Evolutionary conservation across 305 asterid species (phyloP), one percentile per base, ranked within the genome.

Genomic region (Fraxinus floribunda): DNA sequence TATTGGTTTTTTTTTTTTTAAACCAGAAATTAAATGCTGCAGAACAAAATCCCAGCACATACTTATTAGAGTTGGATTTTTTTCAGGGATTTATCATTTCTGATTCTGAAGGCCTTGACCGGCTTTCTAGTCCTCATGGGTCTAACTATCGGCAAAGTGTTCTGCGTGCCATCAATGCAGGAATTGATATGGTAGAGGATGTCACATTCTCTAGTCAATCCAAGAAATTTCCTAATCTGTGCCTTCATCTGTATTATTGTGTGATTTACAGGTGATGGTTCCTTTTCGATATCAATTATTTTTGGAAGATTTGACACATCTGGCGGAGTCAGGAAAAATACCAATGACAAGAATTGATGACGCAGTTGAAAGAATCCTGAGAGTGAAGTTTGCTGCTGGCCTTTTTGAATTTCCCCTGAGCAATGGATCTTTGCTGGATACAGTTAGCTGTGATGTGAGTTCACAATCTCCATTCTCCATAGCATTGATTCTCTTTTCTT

Each of bases 371-470:
- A 90, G 99, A 83, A 93, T 95, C 62, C 91, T 95, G 79, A 89
- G 99, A 85, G 97, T 94, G 75, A 95, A 95, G 88, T 94, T 95
- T 80, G 91, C 87, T 72, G 85, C 97, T 68, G 98, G 98, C 86
- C 90, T 93, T 75, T 95, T 95, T 81, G 99, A 95, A 83, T 89
- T 89, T 82, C 97, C 97, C 44, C 68, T 92, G 74, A 88, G 91
- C 46, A 93, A 94, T 80, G 85, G 86, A 84, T 90, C 92, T 11
- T 83, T 94, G 83, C 84, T 92, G 86, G 89, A 77, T 81, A 87
- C 74, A 30, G 97, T 92, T 81, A 88, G 93, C 79, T 93, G 95
- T 84, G 86, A 89, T 93, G 98, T 94, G 85, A 92, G 86, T 78
- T 62, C 36, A 35, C 1, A 39, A 39, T 80, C 22, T 22, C 35